Evolutionary conservation across 139 green algal genomes (phyloP).

Genomic region (Coccomyxa sp.): DNA sequence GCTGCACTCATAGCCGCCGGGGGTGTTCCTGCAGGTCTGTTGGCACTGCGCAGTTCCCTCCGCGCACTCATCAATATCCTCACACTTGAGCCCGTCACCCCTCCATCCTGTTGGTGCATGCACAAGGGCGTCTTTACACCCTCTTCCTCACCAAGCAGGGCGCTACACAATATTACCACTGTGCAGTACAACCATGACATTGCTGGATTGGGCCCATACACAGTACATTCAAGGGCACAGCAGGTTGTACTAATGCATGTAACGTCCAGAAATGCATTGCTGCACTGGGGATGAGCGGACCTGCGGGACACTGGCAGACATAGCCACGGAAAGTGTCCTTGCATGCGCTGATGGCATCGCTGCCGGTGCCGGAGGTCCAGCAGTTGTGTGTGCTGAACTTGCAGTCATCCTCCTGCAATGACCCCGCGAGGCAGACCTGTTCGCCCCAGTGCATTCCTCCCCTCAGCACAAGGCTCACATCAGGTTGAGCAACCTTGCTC

Average conservation of each 20-base stretch:
- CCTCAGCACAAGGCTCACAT: no score
- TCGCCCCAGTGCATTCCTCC: no score
- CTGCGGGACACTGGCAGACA: constrained; percentile 51
- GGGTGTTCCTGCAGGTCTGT: constrained; percentile 36
- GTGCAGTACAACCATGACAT: no score
- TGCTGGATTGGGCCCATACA: no score
- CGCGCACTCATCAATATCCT: constrained; percentile 53
- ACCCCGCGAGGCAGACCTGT: constrained; percentile 42
- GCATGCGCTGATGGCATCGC: constrained; percentile 35
- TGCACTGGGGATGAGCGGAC: background rate
- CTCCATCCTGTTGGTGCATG: constrained; percentile 23
- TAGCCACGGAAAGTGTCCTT: constrained; percentile 69
- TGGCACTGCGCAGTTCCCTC: constrained; percentile 28
- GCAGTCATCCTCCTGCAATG: constrained; percentile 43
- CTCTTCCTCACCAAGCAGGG: no score
- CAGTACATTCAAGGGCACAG: no score
- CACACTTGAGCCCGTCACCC: constrained; percentile 36
- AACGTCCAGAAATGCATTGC: no score
- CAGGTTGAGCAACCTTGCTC: no score
- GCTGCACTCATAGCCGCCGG: constrained; percentile 29
- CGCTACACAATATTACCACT: no score
- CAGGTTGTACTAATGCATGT: no score
- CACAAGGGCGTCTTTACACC: no score
- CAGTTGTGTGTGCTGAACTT: constrained; percentile 30
- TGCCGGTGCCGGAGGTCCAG: constrained; percentile 27